Conservation (phyloP, 2,329 filamentous ascomycete genomes). For the Pseudogymnoascus sp. region DNA sequence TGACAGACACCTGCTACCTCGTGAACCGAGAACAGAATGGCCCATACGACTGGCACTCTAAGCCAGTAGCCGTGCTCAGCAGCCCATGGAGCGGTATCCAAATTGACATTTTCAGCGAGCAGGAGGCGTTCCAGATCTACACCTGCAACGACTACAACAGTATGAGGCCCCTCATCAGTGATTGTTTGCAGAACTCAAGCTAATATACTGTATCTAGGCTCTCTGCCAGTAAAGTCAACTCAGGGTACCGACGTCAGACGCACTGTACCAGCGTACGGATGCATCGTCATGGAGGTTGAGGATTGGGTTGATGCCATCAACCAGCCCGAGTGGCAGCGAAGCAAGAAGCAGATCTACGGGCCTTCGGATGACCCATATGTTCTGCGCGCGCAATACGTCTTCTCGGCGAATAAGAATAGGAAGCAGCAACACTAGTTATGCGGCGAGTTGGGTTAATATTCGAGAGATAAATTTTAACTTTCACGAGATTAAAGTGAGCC, state of each 20-base stretch:
- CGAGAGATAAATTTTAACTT: neutral
- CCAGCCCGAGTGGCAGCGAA: conserved; percentile 75
- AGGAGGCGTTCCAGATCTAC: conserved; percentile 84
- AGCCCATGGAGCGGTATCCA: conserved; percentile 75
- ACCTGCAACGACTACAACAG: conserved; percentile 73
- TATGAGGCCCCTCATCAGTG: conserved; percentile 27
- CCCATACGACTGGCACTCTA: conserved; percentile 55
- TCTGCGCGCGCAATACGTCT: conserved; percentile 54
- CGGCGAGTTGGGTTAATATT: neutral
- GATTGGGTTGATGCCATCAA: conserved; percentile 94
- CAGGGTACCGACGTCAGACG: conserved; percentile 56
- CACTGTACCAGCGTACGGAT: conserved; percentile 68
- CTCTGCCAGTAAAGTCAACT: conserved; percentile 58
- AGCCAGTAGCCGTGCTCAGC: conserved; percentile 58
- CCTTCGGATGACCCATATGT: conserved; percentile 54
- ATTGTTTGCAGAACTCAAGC: conserved; percentile 25
- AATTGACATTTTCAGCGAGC: conserved; percentile 73
- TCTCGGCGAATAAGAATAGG: conserved; percentile 31
- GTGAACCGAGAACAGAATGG: conserved; percentile 53
- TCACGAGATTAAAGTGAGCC: neutral
- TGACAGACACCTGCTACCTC: conserved; percentile 57
- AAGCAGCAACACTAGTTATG: neutral
- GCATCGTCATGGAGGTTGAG: conserved; percentile 84
- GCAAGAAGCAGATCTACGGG: conserved; percentile 49
- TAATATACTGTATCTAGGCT: conserved; percentile 26